phyloP scores from a whole-genome alignment of 2,329 filamentous ascomycete genomes.

The Juglanconis oblonga region DNA sequence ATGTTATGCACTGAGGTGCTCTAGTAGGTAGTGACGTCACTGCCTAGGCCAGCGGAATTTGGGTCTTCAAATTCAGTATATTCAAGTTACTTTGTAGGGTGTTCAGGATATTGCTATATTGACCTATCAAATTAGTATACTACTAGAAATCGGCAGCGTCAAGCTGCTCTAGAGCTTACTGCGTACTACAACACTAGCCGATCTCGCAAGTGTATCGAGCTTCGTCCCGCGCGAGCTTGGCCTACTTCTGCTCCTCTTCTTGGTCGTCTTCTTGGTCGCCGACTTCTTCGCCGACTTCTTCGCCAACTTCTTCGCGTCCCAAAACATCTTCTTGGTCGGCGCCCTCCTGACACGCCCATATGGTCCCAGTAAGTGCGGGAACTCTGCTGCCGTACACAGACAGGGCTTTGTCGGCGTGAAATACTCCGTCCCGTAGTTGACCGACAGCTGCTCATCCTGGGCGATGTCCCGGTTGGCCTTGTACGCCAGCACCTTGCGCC shows the following conservation, averaged over 20 bases:
- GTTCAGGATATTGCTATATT: too few species aligned
- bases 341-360: background rate
- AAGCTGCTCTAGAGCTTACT: background rate
- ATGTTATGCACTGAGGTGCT: too few species aligned
- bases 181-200: too few species aligned
- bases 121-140: background rate
- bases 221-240: too few species aligned
- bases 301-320: background rate
- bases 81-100: too few species aligned
- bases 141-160: background rate
- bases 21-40: too few species aligned
- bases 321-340: background rate
- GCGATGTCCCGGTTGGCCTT: background rate
- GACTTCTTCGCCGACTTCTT: background rate
- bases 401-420: background rate
- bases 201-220: too few species aligned
- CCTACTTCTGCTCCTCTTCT: background rate
- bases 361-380: background rate
- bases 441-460: slow-evolving; percentile 1
- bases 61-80: too few species aligned
- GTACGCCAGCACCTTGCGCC: background rate
- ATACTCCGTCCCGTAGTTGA: background rate
- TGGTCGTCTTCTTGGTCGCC: too few species aligned
- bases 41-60: too few species aligned
- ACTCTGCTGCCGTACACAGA: background rate